phyloP scores from a whole-genome alignment of 2,329 filamentous ascomycete genomes.

The Pseudogymnoascus sp. region DNA sequence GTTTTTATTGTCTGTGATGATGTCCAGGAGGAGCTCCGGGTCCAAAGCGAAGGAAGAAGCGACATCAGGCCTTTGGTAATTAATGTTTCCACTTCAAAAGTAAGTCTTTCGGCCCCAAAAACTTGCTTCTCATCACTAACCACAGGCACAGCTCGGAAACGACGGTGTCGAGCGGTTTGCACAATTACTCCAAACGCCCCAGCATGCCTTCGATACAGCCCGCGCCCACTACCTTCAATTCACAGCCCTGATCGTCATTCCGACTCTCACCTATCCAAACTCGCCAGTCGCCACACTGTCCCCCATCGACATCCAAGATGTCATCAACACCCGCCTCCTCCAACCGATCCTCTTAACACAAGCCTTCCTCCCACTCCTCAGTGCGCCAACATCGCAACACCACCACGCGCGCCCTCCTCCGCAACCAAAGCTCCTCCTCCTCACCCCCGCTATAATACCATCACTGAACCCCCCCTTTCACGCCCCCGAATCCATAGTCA shows the following conservation, averaged over 20 bases:
- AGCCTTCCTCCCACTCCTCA: conserved; percentile 75
- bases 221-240: conserved; percentile 68
- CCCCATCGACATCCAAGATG: conserved; percentile 76
- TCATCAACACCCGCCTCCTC: conserved; percentile 84
- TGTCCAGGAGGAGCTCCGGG: conserved; percentile 73
- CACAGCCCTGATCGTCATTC: conserved; percentile 74
- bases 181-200: conserved; percentile 62
- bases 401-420: conserved; percentile 26
- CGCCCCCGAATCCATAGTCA: conserved; percentile 77
- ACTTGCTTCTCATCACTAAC: neutral
- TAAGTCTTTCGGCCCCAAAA: conserved; percentile 15
- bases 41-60: conserved; percentile 65
- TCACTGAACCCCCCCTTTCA: conserved; percentile 73
- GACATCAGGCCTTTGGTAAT: conserved; percentile 78
- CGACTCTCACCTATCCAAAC: conserved; percentile 69
- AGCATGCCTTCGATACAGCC: conserved; percentile 67
- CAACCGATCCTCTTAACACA: conserved; percentile 84
- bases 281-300: conserved; percentile 80
- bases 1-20: conserved; percentile 84
- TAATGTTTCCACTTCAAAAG: conserved; percentile 65
- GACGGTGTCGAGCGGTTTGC: conserved; percentile 65
- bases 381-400: conserved; percentile 39
- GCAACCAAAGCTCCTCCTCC: conserved; percentile 57
- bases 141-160: conserved; percentile 57
- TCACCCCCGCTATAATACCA: conserved; percentile 74